phyloP scores from a whole-genome alignment of 2,329 filamentous ascomycete species.

The Orbilia brochopaga region DNA sequence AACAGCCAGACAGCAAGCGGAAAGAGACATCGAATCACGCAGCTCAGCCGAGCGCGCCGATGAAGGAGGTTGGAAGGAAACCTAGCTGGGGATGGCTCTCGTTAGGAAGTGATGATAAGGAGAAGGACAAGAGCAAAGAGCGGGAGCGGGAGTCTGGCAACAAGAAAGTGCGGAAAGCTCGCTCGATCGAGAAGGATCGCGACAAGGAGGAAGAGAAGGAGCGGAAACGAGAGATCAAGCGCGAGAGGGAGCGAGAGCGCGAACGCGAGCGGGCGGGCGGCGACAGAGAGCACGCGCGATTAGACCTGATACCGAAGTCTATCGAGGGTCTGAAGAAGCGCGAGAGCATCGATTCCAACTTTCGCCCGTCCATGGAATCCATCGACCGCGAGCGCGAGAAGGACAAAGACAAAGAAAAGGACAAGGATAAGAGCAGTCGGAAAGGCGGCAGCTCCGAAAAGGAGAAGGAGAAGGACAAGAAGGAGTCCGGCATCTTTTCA shows the following conservation, averaged over 20 bases:
- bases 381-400: slow-evolving; percentile 83
- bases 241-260: slow-evolving; percentile 58
- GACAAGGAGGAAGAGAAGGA: slow-evolving; percentile 64
- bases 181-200: slow-evolving; percentile 19
- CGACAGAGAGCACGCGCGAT: slow-evolving; percentile 64
- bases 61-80: slow-evolving; percentile 73
- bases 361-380: slow-evolving; percentile 67
- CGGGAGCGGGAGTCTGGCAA: slow-evolving; percentile 66
- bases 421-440: slow-evolving; percentile 64
- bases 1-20: slow-evolving; percentile 21
- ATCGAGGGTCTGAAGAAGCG: slow-evolving; percentile 77
- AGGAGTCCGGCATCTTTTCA: slow-evolving; percentile 91
- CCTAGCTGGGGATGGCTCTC: slow-evolving; percentile 79
- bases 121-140: slow-evolving; percentile 72
- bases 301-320: slow-evolving; percentile 85
- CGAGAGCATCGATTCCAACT: slow-evolving; percentile 82
- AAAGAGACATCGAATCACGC: slow-evolving; percentile 16
- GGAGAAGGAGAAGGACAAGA: slow-evolving; percentile 75
- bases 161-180: slow-evolving; percentile 56
- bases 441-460: slow-evolving; percentile 67
- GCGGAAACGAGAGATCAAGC: slow-evolving; percentile 62
- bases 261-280: slow-evolving; percentile 66
- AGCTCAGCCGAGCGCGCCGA: slow-evolving; percentile 68
- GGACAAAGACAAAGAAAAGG: slow-evolving; percentile 62
- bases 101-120: slow-evolving; percentile 65